Percentiles rank a stretch among this genome's conserved stretches.
phyloP scores from a whole-genome alignment of 2,329 filamentous ascomycete genomes.

The Cytospora paraplurivora region DNA sequence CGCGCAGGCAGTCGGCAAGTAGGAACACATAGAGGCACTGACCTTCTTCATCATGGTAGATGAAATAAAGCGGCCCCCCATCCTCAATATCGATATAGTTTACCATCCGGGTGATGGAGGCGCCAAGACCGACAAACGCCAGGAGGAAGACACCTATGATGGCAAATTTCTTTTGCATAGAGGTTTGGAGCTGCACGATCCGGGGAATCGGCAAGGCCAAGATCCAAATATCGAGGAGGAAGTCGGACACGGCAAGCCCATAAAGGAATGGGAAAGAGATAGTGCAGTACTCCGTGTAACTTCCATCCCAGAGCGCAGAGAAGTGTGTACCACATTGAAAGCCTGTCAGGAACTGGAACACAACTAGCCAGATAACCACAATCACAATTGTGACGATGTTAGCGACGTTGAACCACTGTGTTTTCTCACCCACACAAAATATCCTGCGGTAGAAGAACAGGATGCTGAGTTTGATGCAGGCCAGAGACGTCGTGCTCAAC shows the following conservation, averaged over 20 bases:
- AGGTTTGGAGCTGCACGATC: constrained; percentile 21
- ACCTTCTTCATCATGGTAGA: constrained; percentile 9
- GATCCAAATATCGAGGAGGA: constrained; percentile 32
- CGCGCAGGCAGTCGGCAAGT: background rate
- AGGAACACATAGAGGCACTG: background rate
- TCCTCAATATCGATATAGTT: constrained; percentile 17
- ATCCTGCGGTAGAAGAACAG: constrained; percentile 33
- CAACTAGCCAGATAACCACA: constrained; percentile 29
- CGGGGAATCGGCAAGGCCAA: constrained; percentile 29
- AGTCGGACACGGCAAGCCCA: constrained; percentile 30
- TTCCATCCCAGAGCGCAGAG: constrained; percentile 32
- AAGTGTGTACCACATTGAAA: constrained; percentile 33
- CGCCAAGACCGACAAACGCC: constrained; percentile 22
- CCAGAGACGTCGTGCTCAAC: constrained; percentile 23
- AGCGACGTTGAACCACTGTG: constrained; percentile 23
- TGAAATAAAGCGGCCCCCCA: constrained; percentile 2
- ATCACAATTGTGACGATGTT: constrained; percentile 25
- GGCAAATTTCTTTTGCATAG: background rate
- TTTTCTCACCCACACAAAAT: constrained; percentile 25
- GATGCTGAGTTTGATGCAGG: constrained; percentile 29
- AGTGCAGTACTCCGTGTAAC: constrained; percentile 31
- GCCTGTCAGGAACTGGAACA: constrained; percentile 30
- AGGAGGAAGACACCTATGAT: constrained; percentile 29
- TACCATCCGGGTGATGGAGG: constrained; percentile 22
- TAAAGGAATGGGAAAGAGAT: constrained; percentile 30